These are phyloP conservation scores for Periconia digitata DNA, from an alignment of 2,329 filamentous ascomycete species.

Conservation along the genomic window DNA sequence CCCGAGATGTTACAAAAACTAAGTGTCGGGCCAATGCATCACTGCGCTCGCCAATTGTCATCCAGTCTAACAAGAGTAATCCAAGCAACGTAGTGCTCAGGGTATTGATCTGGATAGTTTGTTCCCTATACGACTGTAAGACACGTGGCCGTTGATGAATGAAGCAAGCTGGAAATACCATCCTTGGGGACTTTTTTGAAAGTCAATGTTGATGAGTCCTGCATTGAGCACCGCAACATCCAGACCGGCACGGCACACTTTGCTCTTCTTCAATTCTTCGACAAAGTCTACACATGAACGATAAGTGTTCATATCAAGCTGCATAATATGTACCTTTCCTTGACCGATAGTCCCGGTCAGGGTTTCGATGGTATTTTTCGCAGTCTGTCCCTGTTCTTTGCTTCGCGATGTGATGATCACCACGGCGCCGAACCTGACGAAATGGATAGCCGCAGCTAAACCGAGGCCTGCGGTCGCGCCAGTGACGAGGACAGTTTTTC, in stretches of 20 bases:
- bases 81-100: not conserved
- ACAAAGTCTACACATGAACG: conserved; percentile 1
- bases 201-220: not conserved
- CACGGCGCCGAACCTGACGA: conserved; percentile 1
- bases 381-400: not conserved
- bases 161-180: not conserved
- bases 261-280: not conserved
- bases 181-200: not conserved
- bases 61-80: not conserved
- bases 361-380: not conserved
- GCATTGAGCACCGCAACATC: not conserved
- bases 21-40: not conserved
- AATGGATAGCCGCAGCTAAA: conserved; percentile 1
- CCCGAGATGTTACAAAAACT: not conserved
- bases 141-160: not conserved
- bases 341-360: conserved; percentile 1
- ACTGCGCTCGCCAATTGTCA: not conserved
- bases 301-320: not conserved
- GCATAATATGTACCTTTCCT: conserved; percentile 2
- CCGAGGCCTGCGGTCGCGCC: conserved; percentile 2
- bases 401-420: conserved; percentile 1
- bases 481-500: conserved; percentile 1
- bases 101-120: not conserved
- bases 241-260: not conserved
- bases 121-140: not conserved